Conservation (phyloP, 192 early-diverging fungal genomes). For the Mortierella antarctica region DNA sequence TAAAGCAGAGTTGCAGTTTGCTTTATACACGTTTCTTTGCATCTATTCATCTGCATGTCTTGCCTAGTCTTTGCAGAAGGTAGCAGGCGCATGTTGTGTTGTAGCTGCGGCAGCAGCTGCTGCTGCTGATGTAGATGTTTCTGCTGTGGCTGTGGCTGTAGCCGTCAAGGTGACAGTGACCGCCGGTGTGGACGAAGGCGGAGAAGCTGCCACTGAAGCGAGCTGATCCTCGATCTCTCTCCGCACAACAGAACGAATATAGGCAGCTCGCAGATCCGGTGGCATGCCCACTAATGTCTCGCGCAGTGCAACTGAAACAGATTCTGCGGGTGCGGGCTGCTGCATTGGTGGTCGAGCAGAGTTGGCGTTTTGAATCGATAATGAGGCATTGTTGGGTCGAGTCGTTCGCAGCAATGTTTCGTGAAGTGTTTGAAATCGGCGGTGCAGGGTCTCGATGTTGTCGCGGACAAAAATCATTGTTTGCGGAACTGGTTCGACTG, state of each 20-base stretch:
- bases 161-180: too few relatives aligned
- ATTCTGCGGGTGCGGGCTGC: neutral
- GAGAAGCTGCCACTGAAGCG: neutral
- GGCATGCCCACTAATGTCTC: constrained; percentile 24
- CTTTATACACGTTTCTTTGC: too few relatives aligned
- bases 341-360: neutral
- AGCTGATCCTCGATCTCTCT: constrained; percentile 34
- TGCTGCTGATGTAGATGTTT: constrained; percentile 1
- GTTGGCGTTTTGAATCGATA: neutral
- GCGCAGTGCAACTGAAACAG: constrained; percentile 8
- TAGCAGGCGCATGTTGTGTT: neutral
- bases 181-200: too few relatives aligned
- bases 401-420: neutral
- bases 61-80: too few relatives aligned
- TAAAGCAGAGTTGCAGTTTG: too few relatives aligned
- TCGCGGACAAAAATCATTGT: constrained; percentile 50
- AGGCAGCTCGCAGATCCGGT: constrained; percentile 25
- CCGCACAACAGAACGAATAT: constrained; percentile 36
- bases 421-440: constrained; percentile 28
- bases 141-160: neutral
- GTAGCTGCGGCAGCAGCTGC: neutral
- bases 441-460: constrained; percentile 45
- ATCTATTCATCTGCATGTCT: too few relatives aligned
- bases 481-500: constrained; percentile 35
- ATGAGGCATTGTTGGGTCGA: too few relatives aligned